A percentile compares a stretch with the other conserved stretches of the same genome.
Evolutionary conservation across 495 filamentous ascomycete species (phyloP).

Genomic region (Talaromyces ruber): DNA sequence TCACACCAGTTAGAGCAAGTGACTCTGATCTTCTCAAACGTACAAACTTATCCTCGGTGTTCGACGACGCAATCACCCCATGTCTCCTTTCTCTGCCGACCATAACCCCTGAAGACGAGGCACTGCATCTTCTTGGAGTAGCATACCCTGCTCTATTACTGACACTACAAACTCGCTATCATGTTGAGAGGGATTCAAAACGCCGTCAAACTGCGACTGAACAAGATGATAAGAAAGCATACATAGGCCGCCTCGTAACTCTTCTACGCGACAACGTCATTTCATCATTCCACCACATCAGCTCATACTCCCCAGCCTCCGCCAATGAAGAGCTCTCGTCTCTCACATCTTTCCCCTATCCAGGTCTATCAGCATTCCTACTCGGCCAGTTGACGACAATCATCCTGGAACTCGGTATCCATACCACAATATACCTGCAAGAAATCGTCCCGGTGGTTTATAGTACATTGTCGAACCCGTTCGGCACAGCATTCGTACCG

Average conservation of each 20-base stretch:
- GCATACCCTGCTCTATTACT: conserved; percentile 60
- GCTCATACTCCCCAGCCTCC: conserved; percentile 28
- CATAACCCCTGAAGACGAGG: conserved; percentile 66
- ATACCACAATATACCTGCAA: conserved; percentile 67
- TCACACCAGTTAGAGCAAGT: conserved; percentile 45
- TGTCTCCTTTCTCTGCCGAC: conserved; percentile 66
- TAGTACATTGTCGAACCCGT: conserved; percentile 58
- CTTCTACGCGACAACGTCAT: conserved; percentile 34
- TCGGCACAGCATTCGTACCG: conserved; percentile 48
- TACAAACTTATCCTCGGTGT: conserved; percentile 70
- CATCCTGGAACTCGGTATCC: conserved; percentile 54
- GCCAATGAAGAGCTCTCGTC: conserved; percentile 38
- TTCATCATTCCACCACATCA: conserved; percentile 40
- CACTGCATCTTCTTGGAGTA: conserved; percentile 51
- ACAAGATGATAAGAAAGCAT: conserved; percentile 7
- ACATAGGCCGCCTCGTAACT: conserved; percentile 15
- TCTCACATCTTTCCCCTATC: conserved; percentile 35
- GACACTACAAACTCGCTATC: conserved; percentile 41
- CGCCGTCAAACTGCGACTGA: neutral
- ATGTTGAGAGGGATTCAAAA: neutral
- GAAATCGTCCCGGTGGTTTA: conserved; percentile 62
- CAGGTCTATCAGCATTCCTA: conserved; percentile 42
- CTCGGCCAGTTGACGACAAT: conserved; percentile 45
- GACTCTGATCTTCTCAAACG: conserved; percentile 47
- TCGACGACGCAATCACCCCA: conserved; percentile 70